Percentiles rank a stretch among this genome's conserved stretches.
phyloP scores from a whole-genome alignment of 768 basidiomycete species.

The Steccherinum ochraceum region DNA sequence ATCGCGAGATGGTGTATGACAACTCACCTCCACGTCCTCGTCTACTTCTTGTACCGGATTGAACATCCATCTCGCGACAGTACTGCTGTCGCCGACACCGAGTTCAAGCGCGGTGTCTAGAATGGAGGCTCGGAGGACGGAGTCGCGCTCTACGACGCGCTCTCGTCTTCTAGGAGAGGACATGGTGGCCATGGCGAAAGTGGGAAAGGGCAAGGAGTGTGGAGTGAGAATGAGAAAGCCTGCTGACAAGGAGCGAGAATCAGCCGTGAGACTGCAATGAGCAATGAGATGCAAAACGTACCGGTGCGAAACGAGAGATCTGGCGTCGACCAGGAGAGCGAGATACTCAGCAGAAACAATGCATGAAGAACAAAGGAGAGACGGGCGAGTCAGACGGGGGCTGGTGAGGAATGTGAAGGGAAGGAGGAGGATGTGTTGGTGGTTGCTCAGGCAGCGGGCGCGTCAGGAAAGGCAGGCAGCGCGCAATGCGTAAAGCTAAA shows the following conservation, averaged over 20 bases:
- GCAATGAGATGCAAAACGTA: too few relatives aligned
- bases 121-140: slow-evolving; percentile 63
- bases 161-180: neutral
- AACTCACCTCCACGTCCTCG: slow-evolving; percentile 36
- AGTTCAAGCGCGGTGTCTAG: slow-evolving; percentile 68
- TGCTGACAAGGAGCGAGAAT: neutral
- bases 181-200: neutral
- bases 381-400: too few relatives aligned
- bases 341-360: too few relatives aligned
- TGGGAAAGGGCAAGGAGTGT: neutral
- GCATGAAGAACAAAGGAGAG: too few relatives aligned
- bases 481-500: too few relatives aligned
- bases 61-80: slow-evolving; percentile 70
- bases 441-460: too few relatives aligned
- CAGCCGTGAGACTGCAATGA: neutral
- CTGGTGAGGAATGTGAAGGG: too few relatives aligned
- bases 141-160: slow-evolving; percentile 33
- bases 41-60: slow-evolving; percentile 53
- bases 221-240: neutral
- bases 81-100: slow-evolving; percentile 51
- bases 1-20: neutral
- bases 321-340: too few relatives aligned
- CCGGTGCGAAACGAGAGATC: too few relatives aligned
- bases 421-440: too few relatives aligned
- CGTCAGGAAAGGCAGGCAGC: too few relatives aligned